These are phyloP conservation scores for Evansstolkia leycettana DNA, from an alignment of 495 filamentous ascomycete genomes.

Conservation along the genomic window DNA sequence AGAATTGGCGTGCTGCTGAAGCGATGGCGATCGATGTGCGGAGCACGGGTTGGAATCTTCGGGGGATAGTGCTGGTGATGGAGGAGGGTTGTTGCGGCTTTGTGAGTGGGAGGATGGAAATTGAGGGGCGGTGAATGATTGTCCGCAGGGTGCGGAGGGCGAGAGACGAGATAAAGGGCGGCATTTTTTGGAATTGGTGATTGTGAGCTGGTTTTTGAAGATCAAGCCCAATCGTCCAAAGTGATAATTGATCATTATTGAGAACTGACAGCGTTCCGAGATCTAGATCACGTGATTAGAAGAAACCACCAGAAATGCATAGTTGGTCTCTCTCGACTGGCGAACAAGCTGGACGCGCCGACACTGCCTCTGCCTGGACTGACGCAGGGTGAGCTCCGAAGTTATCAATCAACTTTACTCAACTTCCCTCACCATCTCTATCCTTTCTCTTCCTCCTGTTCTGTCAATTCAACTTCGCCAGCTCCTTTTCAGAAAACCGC, in stretches of 20 bases:
- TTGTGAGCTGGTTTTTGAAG: neutral
- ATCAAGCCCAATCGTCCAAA: too few relatives aligned
- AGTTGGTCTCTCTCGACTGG: too few relatives aligned
- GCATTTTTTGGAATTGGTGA: conserved; percentile 14
- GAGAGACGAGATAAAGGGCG: conserved; percentile 24
- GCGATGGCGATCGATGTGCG: conserved; percentile 16
- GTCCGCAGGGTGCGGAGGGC: conserved; percentile 28
- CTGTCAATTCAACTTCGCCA: too few relatives aligned
- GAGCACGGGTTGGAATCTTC: conserved; percentile 25
- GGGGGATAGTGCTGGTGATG: conserved; percentile 12
- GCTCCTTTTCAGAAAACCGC: too few relatives aligned
- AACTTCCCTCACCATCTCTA: too few relatives aligned
- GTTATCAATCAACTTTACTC: too few relatives aligned
- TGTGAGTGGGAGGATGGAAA: conserved; percentile 11
- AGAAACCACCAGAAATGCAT: too few relatives aligned
- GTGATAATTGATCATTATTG: too few relatives aligned
- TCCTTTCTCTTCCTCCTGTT: too few relatives aligned
- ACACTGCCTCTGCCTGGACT: conserved; percentile 18
- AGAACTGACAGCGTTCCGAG: too few relatives aligned
- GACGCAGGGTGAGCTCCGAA: conserved; percentile 1
- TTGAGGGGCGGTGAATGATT: conserved; percentile 19
- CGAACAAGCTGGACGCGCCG: conserved; percentile 25
- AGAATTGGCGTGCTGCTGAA: conserved; percentile 25
- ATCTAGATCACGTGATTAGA: too few relatives aligned
- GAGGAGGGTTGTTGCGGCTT: conserved; percentile 3